Evolutionary conservation across 2,329 filamentous ascomycete genomes (phyloP), one percentile per base, ranked within the genome.

Genomic region (Ophiostoma triangulosporum): DNA sequence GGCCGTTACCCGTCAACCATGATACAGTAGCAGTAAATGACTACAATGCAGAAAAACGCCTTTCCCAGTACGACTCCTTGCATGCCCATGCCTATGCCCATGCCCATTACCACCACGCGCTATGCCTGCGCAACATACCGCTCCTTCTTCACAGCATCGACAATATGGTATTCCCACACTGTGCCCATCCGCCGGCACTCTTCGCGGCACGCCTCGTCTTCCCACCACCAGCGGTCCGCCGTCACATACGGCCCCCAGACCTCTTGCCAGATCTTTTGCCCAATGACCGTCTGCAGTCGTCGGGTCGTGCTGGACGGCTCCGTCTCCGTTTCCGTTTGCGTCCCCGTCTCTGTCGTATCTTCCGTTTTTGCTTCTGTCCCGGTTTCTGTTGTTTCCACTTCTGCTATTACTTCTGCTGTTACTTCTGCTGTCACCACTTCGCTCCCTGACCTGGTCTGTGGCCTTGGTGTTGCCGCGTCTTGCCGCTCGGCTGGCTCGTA

Each of bases 171-270:
- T 57, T 81, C 74, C 77, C 78, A 83, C 53, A 70, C 69, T 0
- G 79, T 83, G 4, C 72, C 72, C 56, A 75, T 62, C 53, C 71
- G 65, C 15, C 72, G 61, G 56, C 79, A 83, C 62, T 83, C 79
- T 38, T 73, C 68, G 2, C 79, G 64, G 54, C 76, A 77, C 1
- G 64, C 69, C 12, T 68, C 64, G 31, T 81, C 74, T 40, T 83
- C 76, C 79, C 79, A 83, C 80, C 80, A 83, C 78, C 78, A 81
- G 43, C 62, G 66, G 6, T 70, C 64, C 0, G 69, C 70, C 3
- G 68, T 70, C 8, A 80, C 71, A 55, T 70, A 74, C 3, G 62
- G 61, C 0, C 79, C 78, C 80, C 79, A 83, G 12, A 78, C 71
- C 60, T 81, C 74, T 60, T 72, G 70, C 80, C 80, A 83, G 17